These are phyloP conservation scores for Malus hybrid DNA, from an alignment of 331 rosid genomes.

Conservation along the genomic window DNA sequence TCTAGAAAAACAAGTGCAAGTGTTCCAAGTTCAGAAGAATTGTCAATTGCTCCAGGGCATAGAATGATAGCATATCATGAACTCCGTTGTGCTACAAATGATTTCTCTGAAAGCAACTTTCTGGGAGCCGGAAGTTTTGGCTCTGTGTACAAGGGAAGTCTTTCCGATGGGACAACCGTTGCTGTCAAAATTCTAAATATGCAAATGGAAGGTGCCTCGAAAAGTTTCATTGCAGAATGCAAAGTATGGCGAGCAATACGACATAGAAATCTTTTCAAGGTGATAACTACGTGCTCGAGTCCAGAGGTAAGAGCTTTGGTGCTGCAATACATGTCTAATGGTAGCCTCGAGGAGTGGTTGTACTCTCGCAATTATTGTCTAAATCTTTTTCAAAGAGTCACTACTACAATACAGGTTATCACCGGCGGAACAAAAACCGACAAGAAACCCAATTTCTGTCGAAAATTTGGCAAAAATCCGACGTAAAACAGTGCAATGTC, in stretches of 20 bases:
- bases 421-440: too few relatives aligned
- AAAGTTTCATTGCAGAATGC: constrained; percentile 25
- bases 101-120: constrained; percentile 1
- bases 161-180: background rate
- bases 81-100: background rate
- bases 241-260: constrained; percentile 18
- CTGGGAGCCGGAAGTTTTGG: constrained; percentile 9
- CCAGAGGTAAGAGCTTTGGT: constrained; percentile 21
- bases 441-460: too few relatives aligned
- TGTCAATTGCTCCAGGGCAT: background rate
- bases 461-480: too few relatives aligned
- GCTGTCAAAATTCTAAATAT: constrained; percentile 7
- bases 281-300: constrained; percentile 19
- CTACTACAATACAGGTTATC: too few relatives aligned
- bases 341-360: constrained; percentile 30
- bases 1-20: background rate
- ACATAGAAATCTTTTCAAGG: constrained; percentile 25
- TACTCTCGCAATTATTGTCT: constrained; percentile 10
- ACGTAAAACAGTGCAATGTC: too few relatives aligned
- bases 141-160: constrained; percentile 2
- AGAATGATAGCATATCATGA: background rate
- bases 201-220: constrained; percentile 5
- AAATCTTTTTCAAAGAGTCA: constrained; percentile 24
- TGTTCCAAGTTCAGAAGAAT: background rate
- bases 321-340: constrained; percentile 28